Evolutionary conservation across 441 rosid species (phyloP), one percentile per base, ranked within the genome.

Genomic region (Erodium moschatum): DNA sequence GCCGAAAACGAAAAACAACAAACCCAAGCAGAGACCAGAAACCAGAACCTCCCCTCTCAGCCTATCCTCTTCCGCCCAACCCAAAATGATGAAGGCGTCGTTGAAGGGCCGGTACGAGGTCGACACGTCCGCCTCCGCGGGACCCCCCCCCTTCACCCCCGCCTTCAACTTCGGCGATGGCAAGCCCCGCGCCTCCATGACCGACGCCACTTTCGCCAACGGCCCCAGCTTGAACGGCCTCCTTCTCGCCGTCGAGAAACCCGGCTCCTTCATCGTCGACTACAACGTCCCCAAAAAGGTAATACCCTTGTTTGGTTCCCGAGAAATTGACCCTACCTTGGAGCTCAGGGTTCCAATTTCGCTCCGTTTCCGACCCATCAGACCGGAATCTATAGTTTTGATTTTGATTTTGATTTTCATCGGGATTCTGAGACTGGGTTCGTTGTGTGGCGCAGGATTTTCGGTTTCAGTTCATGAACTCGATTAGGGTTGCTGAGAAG

Each of bases 401-500:
- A 1, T 3, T 40, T 40, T 11, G 46, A 7, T 40, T 40, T 40
- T 40, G 1, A 0, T 40, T 40, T 40, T 40, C 11, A 4, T 50
- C 56, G 15, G 18, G n/a, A 4, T 50, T 50, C 6, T 13, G 18
- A 50, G 13, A 13, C 18, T 50, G 56, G 0, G 20, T 15, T 65
- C 12, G 27, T 40, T 58, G 18, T 68, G 61, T 8, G 70, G 69
- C 67, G 74, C 84, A 94, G 99, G 97, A 94, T 78, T 83, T 88
- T 67, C 84, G 89, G 79, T 94, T 94, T 81, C 99, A 89, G 90
- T 94, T 94, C 73, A 94, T 94, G 97, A 94, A 87, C 84, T 80
- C 84, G 0, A 80, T 88, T 15, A 86, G 69, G 72, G 73, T 91
- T 69, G 94, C 74, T 6, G 89, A 94, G 74, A 94, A 91, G 78